These are phyloP conservation scores for Lichtheimia ramosa DNA, from an alignment of 371 early-diverging fungal species.

Conservation along the genomic window DNA sequence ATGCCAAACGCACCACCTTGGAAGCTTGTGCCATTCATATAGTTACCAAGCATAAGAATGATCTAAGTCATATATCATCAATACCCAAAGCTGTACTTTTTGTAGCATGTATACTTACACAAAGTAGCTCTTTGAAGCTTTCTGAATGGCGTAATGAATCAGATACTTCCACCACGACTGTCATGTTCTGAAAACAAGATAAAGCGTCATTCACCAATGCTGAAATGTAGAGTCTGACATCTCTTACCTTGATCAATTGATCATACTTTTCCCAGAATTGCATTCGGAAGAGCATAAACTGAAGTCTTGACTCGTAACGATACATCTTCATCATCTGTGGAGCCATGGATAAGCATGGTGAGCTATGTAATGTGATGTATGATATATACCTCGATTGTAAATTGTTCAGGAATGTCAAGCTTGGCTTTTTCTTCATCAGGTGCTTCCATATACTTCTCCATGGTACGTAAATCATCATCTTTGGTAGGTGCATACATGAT, in stretches of 20 bases:
- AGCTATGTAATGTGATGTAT: slow-evolving; percentile 1
- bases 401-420: slow-evolving; percentile 55
- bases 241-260: slow-evolving; percentile 26
- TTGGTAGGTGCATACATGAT: slow-evolving; percentile 36
- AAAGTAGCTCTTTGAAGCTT: slow-evolving; percentile 41
- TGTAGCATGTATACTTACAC: slow-evolving; percentile 27
- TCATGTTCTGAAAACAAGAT: slow-evolving; percentile 39
- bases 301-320: slow-evolving; percentile 46
- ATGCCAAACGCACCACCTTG: slow-evolving; percentile 66
- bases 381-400: slow-evolving; percentile 40
- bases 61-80: slow-evolving; percentile 23
- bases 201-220: slow-evolving; percentile 22
- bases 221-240: background rate
- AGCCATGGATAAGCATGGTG: too few relatives aligned
- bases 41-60: slow-evolving; percentile 60
- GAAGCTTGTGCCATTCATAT: slow-evolving; percentile 57
- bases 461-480: slow-evolving; percentile 42
- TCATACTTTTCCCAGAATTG: slow-evolving; percentile 53
- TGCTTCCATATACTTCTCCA: slow-evolving; percentile 47
- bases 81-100: too few relatives aligned
- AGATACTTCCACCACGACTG: slow-evolving; percentile 40
- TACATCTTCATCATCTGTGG: slow-evolving; percentile 50
- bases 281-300: slow-evolving; percentile 47
- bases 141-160: slow-evolving; percentile 41
- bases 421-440: slow-evolving; percentile 36